A percentile compares a stretch with the other conserved stretches of the same genome.
Conservation (phyloP, 2,329 filamentous ascomycete species). For the Talaromyces sp. region DNA sequence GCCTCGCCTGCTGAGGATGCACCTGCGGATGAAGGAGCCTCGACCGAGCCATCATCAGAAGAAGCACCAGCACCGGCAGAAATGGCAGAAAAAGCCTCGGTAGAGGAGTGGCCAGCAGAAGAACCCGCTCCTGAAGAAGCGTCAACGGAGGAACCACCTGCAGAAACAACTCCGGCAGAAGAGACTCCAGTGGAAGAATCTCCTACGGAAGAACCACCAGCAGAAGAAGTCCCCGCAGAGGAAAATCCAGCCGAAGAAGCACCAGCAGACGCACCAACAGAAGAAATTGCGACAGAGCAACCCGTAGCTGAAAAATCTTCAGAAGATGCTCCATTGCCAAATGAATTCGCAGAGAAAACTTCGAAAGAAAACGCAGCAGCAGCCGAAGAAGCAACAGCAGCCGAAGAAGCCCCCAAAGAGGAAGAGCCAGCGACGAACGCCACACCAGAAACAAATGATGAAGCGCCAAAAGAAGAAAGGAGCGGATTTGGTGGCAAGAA, state of each 20-base stretch:
- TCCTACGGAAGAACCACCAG: neutral
- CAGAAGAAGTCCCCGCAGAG: conserved; percentile 10
- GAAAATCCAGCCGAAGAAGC: conserved; percentile 14
- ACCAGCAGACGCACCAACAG: conserved; percentile 10
- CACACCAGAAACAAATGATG: conserved; percentile 1
- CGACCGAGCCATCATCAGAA: conserved; percentile 11
- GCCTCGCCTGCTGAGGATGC: conserved; percentile 8
- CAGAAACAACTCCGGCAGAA: conserved; percentile 10
- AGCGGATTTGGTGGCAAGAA: neutral
- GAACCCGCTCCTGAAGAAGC: conserved; percentile 11
- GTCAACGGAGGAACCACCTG: conserved; percentile 4
- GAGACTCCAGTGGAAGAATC: conserved; percentile 11
- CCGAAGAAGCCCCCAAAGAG: conserved; percentile 17
- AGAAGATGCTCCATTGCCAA: conserved; percentile 12
- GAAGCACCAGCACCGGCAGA: conserved; percentile 4
- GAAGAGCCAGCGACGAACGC: conserved; percentile 16
- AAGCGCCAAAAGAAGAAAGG: neutral
- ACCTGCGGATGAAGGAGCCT: conserved; percentile 6
- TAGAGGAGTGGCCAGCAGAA: conserved; percentile 15
- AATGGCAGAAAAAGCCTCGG: conserved; percentile 8
- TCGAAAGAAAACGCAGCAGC: neutral
- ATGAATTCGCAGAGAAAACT: conserved; percentile 1
- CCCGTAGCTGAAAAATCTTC: conserved; percentile 12
- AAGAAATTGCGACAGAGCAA: conserved; percentile 11
- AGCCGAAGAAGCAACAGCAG: neutral